phyloP scores from a whole-genome alignment of 164 flowering plant genomes.

The Berberis thunbergii region DNA sequence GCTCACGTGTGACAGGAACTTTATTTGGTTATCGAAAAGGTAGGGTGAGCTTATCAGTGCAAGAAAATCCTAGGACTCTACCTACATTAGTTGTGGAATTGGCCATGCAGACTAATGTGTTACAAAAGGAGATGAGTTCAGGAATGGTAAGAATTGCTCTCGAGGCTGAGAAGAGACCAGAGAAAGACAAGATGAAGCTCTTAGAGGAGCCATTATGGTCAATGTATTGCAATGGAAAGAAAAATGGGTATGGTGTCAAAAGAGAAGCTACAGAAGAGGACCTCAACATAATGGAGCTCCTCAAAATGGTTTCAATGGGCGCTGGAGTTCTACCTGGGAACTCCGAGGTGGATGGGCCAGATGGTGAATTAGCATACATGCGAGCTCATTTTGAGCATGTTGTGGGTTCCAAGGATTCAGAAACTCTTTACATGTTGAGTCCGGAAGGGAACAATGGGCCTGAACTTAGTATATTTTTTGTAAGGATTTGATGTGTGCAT shows the following conservation, averaged over 20 bases:
- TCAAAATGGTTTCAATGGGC: conserved; percentile 61
- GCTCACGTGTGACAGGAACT: conserved; percentile 54
- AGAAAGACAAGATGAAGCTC: conserved; percentile 36
- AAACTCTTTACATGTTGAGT: conserved; percentile 74
- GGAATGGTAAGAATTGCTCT: conserved; percentile 73
- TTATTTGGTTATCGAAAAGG: conserved; percentile 68
- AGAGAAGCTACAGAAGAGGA: conserved; percentile 62
- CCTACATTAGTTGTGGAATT: conserved; percentile 57
- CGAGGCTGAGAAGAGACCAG: conserved; percentile 54
- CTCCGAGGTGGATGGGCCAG: conserved; percentile 35
- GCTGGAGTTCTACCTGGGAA: conserved; percentile 65
- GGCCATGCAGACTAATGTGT: conserved; percentile 45
- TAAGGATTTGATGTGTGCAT: too few relatives aligned
- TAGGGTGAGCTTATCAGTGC: conserved; percentile 48
- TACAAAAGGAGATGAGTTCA: conserved; percentile 50
- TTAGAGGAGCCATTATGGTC: conserved; percentile 76
- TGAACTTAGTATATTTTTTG: conserved; percentile 34
- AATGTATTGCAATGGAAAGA: conserved; percentile 66
- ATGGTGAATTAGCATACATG: conserved; percentile 68
- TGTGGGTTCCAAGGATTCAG: conserved; percentile 73
- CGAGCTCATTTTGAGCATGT: conserved; percentile 71
- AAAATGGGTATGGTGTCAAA: conserved; percentile 49
- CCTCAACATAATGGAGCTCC: conserved; percentile 49
- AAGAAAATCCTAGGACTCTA: conserved; percentile 44
- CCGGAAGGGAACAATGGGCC: conserved; percentile 74